phyloP scores from a whole-genome alignment of 495 filamentous ascomycete species.

The Opeltia flavorubescens region DNA sequence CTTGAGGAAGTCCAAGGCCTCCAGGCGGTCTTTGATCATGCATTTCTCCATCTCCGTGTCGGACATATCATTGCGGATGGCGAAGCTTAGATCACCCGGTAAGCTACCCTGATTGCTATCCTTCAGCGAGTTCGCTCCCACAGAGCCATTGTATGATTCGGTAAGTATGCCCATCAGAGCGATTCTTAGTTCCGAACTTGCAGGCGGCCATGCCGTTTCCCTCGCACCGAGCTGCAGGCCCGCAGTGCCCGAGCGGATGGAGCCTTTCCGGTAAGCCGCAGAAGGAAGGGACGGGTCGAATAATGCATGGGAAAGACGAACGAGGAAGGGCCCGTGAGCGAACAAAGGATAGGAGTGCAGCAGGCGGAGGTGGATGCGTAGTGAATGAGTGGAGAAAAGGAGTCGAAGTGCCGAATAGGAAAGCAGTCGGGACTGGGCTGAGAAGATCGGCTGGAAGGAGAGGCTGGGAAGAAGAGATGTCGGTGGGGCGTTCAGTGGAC shows the following conservation, averaged over 20 bases:
- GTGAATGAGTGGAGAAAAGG: slow-evolving; percentile 58
- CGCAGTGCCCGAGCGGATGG: slow-evolving; percentile 57
- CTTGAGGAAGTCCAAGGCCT: slow-evolving; percentile 81
- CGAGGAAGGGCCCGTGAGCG: slow-evolving; percentile 69
- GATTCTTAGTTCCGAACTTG: slow-evolving; percentile 77
- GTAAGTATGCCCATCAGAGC: slow-evolving; percentile 76
- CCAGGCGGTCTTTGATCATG: slow-evolving; percentile 63
- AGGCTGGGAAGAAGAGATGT: slow-evolving; percentile 55
- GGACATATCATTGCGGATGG: slow-evolving; percentile 61
- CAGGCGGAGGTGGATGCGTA: slow-evolving; percentile 62
- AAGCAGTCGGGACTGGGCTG: slow-evolving; percentile 59
- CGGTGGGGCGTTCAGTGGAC: slow-evolving; percentile 35
- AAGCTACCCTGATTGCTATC: slow-evolving; percentile 23
- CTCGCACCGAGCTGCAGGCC: slow-evolving; percentile 66
- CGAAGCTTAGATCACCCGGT: slow-evolving; percentile 74
- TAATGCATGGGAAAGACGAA: slow-evolving; percentile 64
- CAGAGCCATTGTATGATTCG: slow-evolving; percentile 44
- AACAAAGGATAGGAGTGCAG: slow-evolving; percentile 73
- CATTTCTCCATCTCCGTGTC: slow-evolving; percentile 61
- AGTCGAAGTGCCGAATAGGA: slow-evolving; percentile 65
- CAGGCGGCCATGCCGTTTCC: slow-evolving; percentile 73
- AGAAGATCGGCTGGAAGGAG: slow-evolving; percentile 60
- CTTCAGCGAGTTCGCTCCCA: neutral
- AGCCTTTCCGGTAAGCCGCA: slow-evolving; percentile 56
- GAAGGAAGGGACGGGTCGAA: slow-evolving; percentile 76